Evolutionary conservation across 805 yeast genomes (phyloP).

Genomic region (Saccharomycopsis guyanensis): DNA sequence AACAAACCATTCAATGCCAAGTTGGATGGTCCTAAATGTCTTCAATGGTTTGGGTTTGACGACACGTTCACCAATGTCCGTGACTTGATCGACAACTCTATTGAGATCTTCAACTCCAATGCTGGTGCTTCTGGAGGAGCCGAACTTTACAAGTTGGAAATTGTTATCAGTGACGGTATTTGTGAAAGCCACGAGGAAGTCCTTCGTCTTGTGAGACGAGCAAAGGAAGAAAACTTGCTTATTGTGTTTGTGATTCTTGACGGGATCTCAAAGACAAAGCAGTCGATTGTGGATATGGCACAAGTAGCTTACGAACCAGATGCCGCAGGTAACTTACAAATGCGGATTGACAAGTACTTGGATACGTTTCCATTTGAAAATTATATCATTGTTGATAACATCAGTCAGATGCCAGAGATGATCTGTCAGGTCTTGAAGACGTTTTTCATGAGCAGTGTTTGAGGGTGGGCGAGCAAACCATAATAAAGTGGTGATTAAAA

Average conservation of each 20-base stretch:
- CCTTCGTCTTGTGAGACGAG: constrained; percentile 78
- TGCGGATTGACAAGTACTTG: constrained; percentile 76
- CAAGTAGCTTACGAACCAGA: constrained; percentile 76
- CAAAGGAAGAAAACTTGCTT: constrained; percentile 89
- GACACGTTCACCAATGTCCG: constrained; percentile 82
- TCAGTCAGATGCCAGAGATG: constrained; percentile 87
- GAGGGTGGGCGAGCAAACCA: too few relatives aligned
- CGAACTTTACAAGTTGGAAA: constrained; percentile 90
- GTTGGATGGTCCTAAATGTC: constrained; percentile 75
- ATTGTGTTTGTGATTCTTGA: constrained; percentile 90
- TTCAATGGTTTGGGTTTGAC: constrained; percentile 85
- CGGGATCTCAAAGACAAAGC: constrained; percentile 61
- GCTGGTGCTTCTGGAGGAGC: constrained; percentile 37
- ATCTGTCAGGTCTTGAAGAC: constrained; percentile 83
- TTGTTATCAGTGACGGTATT: constrained; percentile 92
- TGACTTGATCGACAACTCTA: constrained; percentile 62
- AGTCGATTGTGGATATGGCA: constrained; percentile 88
- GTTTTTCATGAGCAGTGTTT: constrained; percentile 45
- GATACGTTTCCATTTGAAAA: constrained; percentile 96
- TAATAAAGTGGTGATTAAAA: too few relatives aligned
- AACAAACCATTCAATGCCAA: constrained; percentile 67
- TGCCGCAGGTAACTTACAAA: constrained; percentile 56
- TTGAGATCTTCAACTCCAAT: constrained; percentile 59
- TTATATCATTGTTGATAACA: constrained; percentile 86
- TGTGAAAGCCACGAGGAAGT: constrained; percentile 90